Evolutionary conservation across 139 green algal species (phyloP).

Genomic region (Diplosphaera chodatii): DNA sequence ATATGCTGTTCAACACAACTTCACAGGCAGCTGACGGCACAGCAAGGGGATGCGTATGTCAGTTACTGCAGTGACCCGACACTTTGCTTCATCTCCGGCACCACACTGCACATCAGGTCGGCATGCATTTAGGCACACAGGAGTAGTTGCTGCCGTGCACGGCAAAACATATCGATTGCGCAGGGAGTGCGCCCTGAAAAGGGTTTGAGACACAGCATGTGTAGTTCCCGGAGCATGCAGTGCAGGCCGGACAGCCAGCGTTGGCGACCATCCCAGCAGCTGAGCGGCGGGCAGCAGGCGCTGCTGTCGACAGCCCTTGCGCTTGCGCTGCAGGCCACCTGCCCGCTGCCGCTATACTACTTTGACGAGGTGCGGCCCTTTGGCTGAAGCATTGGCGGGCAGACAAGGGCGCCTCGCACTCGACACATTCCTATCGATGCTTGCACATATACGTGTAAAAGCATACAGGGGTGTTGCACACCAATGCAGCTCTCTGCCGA

Average conservation of each 20-base stretch:
- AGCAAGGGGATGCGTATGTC: conserved; percentile 41
- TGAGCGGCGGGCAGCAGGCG: conserved; percentile 77
- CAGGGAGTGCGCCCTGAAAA: too few species aligned
- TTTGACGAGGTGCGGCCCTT: conserved; percentile 77
- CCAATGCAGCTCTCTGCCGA: too few species aligned
- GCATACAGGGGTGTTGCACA: too few species aligned
- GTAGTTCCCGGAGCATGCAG: neutral
- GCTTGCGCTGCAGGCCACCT: conserved; percentile 65
- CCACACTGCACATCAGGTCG: conserved; percentile 53
- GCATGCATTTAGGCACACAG: too few species aligned
- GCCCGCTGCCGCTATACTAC: conserved; percentile 80
- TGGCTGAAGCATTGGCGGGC: too few species aligned
- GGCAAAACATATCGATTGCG: too few species aligned
- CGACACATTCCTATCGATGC: too few species aligned
- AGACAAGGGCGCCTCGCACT: too few species aligned
- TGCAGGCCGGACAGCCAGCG: conserved; percentile 45
- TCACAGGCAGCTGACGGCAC: conserved; percentile 27
- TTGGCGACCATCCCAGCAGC: conserved; percentile 57
- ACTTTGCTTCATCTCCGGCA: conserved; percentile 52
- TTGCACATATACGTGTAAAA: too few species aligned
- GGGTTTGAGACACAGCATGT: too few species aligned
- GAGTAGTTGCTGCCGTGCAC: too few species aligned
- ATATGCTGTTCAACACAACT: too few species aligned
- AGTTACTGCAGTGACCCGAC: conserved; percentile 41
- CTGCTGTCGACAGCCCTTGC: conserved; percentile 67